phyloP scores from a whole-genome alignment of 2,329 filamentous ascomycete genomes.

The Biscogniauxia mediterranea region DNA sequence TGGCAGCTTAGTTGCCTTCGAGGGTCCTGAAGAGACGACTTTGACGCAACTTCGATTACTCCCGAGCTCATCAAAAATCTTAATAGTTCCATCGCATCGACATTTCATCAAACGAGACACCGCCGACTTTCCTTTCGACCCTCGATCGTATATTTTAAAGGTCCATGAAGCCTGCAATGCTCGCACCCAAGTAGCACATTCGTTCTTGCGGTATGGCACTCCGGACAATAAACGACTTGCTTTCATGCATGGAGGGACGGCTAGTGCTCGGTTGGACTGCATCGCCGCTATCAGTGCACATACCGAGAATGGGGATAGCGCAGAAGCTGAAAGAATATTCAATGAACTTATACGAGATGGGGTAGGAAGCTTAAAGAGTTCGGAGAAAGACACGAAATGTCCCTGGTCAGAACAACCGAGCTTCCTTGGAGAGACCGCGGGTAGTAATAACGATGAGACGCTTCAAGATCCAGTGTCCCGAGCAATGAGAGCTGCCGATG shows the following conservation, averaged over 20 bases:
- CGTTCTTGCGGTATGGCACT: slow-evolving; percentile 50
- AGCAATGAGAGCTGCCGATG: slow-evolving; percentile 60
- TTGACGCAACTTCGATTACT: slow-evolving; percentile 60
- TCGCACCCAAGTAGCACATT: slow-evolving; percentile 47
- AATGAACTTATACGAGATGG: slow-evolving; percentile 50
- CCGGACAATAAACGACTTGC: slow-evolving; percentile 52
- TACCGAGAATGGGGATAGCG: slow-evolving; percentile 47
- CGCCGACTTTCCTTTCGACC: slow-evolving; percentile 34
- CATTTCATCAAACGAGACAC: slow-evolving; percentile 41
- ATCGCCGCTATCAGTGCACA: slow-evolving; percentile 53
- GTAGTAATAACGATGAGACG: slow-evolving; percentile 9
- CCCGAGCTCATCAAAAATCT: slow-evolving; percentile 56
- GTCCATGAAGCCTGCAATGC: slow-evolving; percentile 50
- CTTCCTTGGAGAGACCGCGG: not conserved
- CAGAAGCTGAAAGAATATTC: slow-evolving; percentile 52
- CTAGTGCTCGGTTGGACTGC: slow-evolving; percentile 53
- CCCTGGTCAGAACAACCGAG: slow-evolving; percentile 5
- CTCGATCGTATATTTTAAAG: slow-evolving; percentile 43
- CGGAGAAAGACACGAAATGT: slow-evolving; percentile 3
- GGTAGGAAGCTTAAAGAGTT: slow-evolving; percentile 37
- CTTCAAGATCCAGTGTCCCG: slow-evolving; percentile 49
- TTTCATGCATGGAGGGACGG: slow-evolving; percentile 59
- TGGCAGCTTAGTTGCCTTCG: slow-evolving; percentile 59
- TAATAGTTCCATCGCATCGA: slow-evolving; percentile 54
- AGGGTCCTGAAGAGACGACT: slow-evolving; percentile 54